Evolutionary conservation across 108 stramenopile species (phyloP).

Genomic region (Cyclostephanos tholiformis): DNA sequence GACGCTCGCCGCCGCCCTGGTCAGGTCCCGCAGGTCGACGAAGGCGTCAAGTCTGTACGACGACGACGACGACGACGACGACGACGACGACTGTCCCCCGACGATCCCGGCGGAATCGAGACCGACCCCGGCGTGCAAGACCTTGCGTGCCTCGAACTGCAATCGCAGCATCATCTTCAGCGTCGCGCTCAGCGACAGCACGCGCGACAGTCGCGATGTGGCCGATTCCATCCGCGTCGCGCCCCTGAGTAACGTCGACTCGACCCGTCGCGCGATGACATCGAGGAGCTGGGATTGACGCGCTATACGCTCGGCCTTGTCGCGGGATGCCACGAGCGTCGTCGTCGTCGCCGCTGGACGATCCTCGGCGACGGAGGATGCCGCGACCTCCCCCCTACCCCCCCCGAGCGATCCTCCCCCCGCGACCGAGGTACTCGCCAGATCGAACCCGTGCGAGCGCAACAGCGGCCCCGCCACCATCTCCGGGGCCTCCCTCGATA

Average conservation of each 20-base stretch:
- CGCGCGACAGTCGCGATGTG: constrained; percentile 69
- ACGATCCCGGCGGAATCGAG: constrained; percentile 36
- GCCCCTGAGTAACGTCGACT: constrained; percentile 65
- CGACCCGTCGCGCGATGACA: constrained; percentile 66
- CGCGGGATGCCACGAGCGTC: constrained; percentile 53
- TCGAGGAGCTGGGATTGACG: constrained; percentile 76
- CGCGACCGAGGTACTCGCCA: not conserved
- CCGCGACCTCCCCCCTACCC: constrained; percentile 13
- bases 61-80: constrained; percentile 36
- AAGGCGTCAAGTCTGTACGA: not conserved
- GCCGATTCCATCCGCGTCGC: constrained; percentile 74
- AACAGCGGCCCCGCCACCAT: constrained; percentile 78
- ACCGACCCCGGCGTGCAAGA: constrained; percentile 48
- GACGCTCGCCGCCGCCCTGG: constrained; percentile 79
- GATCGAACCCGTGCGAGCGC: constrained; percentile 69
- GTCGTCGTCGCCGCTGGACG: constrained; percentile 44
- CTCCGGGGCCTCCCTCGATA: constrained; percentile 74
- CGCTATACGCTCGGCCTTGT: constrained; percentile 67
- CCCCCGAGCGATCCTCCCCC: constrained; percentile 8
- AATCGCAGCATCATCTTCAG: constrained; percentile 82
- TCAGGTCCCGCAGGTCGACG: constrained; percentile 77
- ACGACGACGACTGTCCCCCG: no score
- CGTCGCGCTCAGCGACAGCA: constrained; percentile 64
- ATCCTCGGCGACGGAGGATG: constrained; percentile 60
- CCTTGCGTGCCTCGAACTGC: constrained; percentile 77